Percentiles rank a stretch among this genome's conserved stretches.
These are phyloP conservation scores for Lonicera japonica DNA, from an alignment of 129 eudicot genomes.

Conservation along the genomic window DNA sequence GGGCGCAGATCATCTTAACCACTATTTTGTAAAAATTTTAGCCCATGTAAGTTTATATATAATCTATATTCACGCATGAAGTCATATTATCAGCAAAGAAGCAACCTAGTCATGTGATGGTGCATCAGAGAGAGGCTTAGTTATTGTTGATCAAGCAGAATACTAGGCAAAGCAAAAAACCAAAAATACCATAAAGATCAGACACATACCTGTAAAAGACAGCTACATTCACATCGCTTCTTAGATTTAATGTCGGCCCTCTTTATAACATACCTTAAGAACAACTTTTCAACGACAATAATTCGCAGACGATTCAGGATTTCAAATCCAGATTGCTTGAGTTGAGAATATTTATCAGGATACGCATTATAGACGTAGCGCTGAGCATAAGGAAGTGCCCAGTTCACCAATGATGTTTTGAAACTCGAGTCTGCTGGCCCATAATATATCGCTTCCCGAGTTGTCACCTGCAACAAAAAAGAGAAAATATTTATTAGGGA, in stretches of 20 bases:
- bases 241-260: conserved; percentile 38
- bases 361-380: conserved; percentile 56
- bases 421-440: conserved; percentile 50
- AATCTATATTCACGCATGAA: background rate
- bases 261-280: conserved; percentile 59
- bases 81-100: background rate
- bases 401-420: conserved; percentile 40
- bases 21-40: no score
- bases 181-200: background rate
- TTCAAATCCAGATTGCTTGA: conserved; percentile 53
- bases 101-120: no score
- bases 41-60: no score
- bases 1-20: no score
- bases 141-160: no score
- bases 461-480: conserved; percentile 52
- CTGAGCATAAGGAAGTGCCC: conserved; percentile 92
- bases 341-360: conserved; percentile 49
- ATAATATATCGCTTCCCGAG: conserved; percentile 66
- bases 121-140: no score
- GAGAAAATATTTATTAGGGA: background rate
- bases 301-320: conserved; percentile 34
- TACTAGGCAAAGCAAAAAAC: no score
- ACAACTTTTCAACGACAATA: conserved; percentile 68
- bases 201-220: conserved; percentile 40
- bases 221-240: conserved; percentile 52